Base-by-base conservation (phyloP, 2,329 filamentous ascomycete genomes). In the Xylaria sp. region DNA sequence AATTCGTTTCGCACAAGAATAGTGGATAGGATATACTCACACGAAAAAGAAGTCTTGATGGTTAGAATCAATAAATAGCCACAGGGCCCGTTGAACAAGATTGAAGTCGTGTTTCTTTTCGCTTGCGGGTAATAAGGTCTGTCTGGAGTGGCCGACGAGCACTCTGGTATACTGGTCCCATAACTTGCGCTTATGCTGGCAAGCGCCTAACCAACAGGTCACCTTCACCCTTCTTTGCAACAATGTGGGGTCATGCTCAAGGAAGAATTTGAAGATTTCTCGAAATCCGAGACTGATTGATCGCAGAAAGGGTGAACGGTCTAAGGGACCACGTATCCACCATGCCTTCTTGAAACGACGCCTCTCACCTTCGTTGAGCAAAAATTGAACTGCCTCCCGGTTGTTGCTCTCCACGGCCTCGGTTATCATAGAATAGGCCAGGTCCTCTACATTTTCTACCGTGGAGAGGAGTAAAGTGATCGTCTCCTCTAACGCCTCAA, bases 361-460 rank as follows among this genome's bases (percentile, higher is more conserved):
- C 6, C 29, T 59, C 25, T 59, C 18, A 18, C 55, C 55, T 59
- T 47, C 55, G 8, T 21, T 21, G 18, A 59, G 55, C 18, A 59
- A 23, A 59, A 35, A 21, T 32, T 16, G 37, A 23, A 59, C 55
- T 40, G 55, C 55, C 9, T 47, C 55, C 25, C 8, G 13, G 25
- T 32, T 59, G 5, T 47, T 47, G 23, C 55, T 47, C 40, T 59
- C 55, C 40, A 59, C 55, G 32, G 55, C 55, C 32, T 44, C 55
- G 5, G 16, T 32, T 16, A 59, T 59, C 55, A 59, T 59, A 16
- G 55, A 59, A 44, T 59, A 59, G 37, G 21, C 55, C 40, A 59
- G 55, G 13, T 32, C 40, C 23, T 47, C 40, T 9, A 47, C 55
- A 6, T 47, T 5, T 13, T 21, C 13, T 5, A 40, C 55, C 18